These are phyloP conservation scores for Kwoniella dejecticola DNA, from an alignment of 768 basidiomycete species.

Conservation along the genomic window DNA sequence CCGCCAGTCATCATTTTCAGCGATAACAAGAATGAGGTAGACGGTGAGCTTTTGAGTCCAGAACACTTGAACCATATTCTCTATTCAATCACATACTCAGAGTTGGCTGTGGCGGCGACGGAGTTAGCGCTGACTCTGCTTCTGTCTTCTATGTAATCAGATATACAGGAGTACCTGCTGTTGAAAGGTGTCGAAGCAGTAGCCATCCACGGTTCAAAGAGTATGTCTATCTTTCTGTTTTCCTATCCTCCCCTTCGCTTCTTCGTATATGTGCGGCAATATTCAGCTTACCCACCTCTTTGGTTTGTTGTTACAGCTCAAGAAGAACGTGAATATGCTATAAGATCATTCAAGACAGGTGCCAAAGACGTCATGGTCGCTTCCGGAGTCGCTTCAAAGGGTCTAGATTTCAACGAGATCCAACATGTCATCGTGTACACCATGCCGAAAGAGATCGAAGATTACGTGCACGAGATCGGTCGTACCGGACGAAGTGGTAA, in stretches of 20 bases:
- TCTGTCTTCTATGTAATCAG: too few relatives aligned
- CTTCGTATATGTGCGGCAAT: too few relatives aligned
- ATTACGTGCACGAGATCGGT: constrained; percentile 99
- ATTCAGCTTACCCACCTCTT: too few relatives aligned
- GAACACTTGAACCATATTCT: too few relatives aligned
- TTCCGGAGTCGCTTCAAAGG: constrained; percentile 95
- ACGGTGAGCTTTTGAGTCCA: constrained; percentile 79
- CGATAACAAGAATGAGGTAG: constrained; percentile 99
- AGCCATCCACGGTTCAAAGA: constrained; percentile 96
- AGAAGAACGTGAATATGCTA: constrained; percentile 98
- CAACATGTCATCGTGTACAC: constrained; percentile 99
- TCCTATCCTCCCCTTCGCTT: too few relatives aligned
- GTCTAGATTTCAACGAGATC: constrained; percentile 97
- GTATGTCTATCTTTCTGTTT: constrained; percentile 63
- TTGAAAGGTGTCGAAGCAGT: constrained; percentile 98
- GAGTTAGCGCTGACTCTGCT: too few relatives aligned
- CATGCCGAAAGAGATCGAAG: constrained; percentile 99
- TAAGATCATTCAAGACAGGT: constrained; percentile 95
- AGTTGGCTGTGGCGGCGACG: too few relatives aligned
- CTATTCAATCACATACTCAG: too few relatives aligned
- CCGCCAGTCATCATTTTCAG: constrained; percentile 97
- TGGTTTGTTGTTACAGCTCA: constrained; percentile 65
- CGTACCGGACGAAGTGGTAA: constrained; percentile 96
- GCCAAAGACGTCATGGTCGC: constrained; percentile 99
- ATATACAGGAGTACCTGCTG: constrained; percentile 96